Conservation (phyloP, 139 green algal genomes). For the Picochlorum sp. region DNA sequence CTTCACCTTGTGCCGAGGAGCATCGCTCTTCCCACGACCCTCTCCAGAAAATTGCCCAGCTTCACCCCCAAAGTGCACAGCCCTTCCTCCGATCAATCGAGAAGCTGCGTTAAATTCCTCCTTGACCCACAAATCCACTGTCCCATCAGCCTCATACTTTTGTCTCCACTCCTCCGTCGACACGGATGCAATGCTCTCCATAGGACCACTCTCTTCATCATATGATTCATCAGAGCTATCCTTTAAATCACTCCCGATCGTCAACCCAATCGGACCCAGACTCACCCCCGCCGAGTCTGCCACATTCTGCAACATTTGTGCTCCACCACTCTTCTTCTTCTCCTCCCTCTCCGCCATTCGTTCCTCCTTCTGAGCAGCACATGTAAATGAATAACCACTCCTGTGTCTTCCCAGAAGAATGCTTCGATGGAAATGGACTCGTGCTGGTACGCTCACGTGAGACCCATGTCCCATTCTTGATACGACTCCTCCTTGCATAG, state of each 20-base stretch:
- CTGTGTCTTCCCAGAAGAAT: too few relatives aligned
- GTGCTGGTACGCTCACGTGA: too few relatives aligned
- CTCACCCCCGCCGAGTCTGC: slow-evolving; percentile 31
- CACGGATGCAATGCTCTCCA: slow-evolving; percentile 54
- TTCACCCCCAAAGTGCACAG: slow-evolving; percentile 52
- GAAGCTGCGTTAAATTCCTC: slow-evolving; percentile 93
- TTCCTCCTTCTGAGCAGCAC: too few relatives aligned
- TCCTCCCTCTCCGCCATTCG: not conserved
- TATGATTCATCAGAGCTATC: not conserved
- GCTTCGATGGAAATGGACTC: too few relatives aligned
- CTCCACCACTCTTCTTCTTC: slow-evolving; percentile 10
- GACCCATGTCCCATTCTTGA: too few relatives aligned
- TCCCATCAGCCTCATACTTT: slow-evolving; percentile 69
- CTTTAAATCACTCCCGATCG: slow-evolving; percentile 25
- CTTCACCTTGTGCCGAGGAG: slow-evolving; percentile 55
- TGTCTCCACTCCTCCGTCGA: slow-evolving; percentile 71
- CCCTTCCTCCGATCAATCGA: slow-evolving; percentile 63
- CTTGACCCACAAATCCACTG: slow-evolving; percentile 82
- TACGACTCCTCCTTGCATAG: too few relatives aligned
- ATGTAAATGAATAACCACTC: too few relatives aligned
- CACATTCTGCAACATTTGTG: slow-evolving; percentile 19
- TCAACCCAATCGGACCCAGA: slow-evolving; percentile 61
- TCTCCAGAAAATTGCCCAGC: slow-evolving; percentile 70
- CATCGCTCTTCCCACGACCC: slow-evolving; percentile 39
- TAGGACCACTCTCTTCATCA: not conserved